A percentile compares a stretch with the other conserved stretches of the same genome.
Conservation (phyloP, 345 rosid species). For the Psidium guajava region DNA sequence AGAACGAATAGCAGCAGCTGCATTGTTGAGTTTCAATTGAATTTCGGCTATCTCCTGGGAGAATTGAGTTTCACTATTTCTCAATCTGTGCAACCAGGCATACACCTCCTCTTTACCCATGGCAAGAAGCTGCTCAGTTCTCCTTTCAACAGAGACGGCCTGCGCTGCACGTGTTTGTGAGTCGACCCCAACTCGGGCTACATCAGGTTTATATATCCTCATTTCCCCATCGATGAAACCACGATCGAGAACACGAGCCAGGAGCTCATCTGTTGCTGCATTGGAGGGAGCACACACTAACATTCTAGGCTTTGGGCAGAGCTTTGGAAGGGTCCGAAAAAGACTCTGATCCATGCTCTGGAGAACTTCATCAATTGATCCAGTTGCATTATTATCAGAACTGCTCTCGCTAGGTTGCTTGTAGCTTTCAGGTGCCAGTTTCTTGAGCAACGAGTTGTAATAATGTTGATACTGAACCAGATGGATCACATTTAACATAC, state of each 20-base stretch:
- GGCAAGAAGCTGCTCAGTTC: slow-evolving; percentile 79
- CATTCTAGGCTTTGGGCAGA: slow-evolving; percentile 97
- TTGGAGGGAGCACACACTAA: slow-evolving; percentile 99
- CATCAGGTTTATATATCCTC: slow-evolving; percentile 97
- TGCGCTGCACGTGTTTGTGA: slow-evolving; percentile 98
- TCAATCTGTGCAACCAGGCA: slow-evolving; percentile 76
- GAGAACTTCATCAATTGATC: slow-evolving; percentile 98
- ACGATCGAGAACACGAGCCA: slow-evolving; percentile 94
- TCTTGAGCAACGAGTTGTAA: slow-evolving; percentile 89
- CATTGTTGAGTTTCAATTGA: slow-evolving; percentile 64
- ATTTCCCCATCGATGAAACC: slow-evolving; percentile 99
- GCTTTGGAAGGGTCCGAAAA: slow-evolving; percentile 85
- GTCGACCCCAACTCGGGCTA: slow-evolving; percentile 97
- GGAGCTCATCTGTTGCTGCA: slow-evolving; percentile 99
- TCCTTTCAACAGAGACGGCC: slow-evolving; percentile 97
- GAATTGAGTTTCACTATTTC: slow-evolving; percentile 64
- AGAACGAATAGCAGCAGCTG: slow-evolving; percentile 68
- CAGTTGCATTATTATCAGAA: slow-evolving; percentile 49
- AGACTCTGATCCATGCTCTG: slow-evolving; percentile 99
- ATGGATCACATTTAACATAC: slow-evolving; percentile 99
- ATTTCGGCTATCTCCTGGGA: slow-evolving; percentile 73
- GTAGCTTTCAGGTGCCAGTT: slow-evolving; percentile 93
- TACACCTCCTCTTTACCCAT: slow-evolving; percentile 82
- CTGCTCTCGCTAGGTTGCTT: slow-evolving; percentile 68
- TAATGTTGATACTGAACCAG: slow-evolving; percentile 98